Evolutionary conservation across 1,139 yeast genomes (phyloP), one percentile per base, ranked within the genome.

Genomic region (Starmera stellimalicola): DNA sequence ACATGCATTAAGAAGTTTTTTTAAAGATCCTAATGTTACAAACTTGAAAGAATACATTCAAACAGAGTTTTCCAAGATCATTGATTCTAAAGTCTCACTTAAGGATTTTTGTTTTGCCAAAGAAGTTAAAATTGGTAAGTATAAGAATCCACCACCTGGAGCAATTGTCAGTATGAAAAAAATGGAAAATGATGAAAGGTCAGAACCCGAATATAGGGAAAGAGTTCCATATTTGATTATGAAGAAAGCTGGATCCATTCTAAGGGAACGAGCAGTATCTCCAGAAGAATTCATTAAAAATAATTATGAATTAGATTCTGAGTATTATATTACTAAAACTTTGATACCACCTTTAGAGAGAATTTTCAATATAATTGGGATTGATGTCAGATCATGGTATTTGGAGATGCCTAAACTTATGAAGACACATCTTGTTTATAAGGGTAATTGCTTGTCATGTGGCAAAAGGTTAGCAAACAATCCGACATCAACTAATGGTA

Each of bases 51-150:
- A 51, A 2, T 88, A 76, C 47, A 71, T 84, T 1, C 59, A 71
- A 23, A 59, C 57, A 2, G 84, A 85, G 45, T 88, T 91, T 59
- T 47, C 55, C 25, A 80, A 81, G 47, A 73, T 91, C 3, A 57
- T 74, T 36, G 49, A 55, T 10, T 82, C 79, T 31, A 70, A 70
- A 26, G 73, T 84, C 1, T 66, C 81, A 0, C 62, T 85, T 5
- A 77, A 77, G 39, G 96, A 91, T 51, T 87, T 87, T 50, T 81
- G 95, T 49, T 91, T 91, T 62, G 91, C 95, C 1, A 83, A 83
- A 50, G 95, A 83, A 47, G 97, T 91, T 3, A 68, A 81, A 37
- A 61, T 84, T 36, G 98, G 98, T 0, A 67, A 78, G 0, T 91
- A 91, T 53, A 82, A 81, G 47, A 77, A 72, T 43, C 68, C 84